Conservation (phyloP, 768 basidiomycete genomes). For the Pholiota molesta region DNA sequence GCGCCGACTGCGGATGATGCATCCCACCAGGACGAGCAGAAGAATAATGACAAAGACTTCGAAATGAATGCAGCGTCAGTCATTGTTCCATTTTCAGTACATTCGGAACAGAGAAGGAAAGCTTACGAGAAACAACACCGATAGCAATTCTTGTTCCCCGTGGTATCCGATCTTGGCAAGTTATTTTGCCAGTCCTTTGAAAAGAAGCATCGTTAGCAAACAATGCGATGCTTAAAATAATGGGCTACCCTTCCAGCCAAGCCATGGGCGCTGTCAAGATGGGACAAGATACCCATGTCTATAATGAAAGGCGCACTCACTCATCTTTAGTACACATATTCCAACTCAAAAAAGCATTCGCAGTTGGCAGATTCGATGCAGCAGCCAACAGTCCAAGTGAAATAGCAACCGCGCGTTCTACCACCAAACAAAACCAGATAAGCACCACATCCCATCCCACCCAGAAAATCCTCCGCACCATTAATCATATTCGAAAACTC, state of each 20-base stretch:
- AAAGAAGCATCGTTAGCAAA: neutral
- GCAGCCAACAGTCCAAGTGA: conserved; percentile 21
- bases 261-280: neutral
- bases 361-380: conserved; percentile 23
- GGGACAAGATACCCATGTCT: neutral
- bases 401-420: conserved; percentile 22
- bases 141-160: conserved; percentile 25
- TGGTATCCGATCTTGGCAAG: conserved; percentile 22
- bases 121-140: conserved; percentile 23
- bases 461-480: conserved; percentile 9
- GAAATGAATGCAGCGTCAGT: neutral
- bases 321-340: conserved; percentile 25
- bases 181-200: conserved; percentile 20
- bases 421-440: neutral
- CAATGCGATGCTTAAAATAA: conserved; percentile 1
- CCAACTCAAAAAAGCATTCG: conserved; percentile 28
- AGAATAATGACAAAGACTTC: conserved; percentile 24
- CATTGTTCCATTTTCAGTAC: neutral
- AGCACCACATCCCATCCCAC: neutral
- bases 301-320: conserved; percentile 18
- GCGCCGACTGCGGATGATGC: conserved; percentile 22
- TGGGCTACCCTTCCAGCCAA: too few species aligned
- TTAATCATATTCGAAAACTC: conserved; percentile 16
- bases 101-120: neutral
- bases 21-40: conserved; percentile 19